These are phyloP conservation scores for Pythium pyrilobum DNA, from an alignment of 352 stramenopile genomes.

Conservation along the genomic window DNA sequence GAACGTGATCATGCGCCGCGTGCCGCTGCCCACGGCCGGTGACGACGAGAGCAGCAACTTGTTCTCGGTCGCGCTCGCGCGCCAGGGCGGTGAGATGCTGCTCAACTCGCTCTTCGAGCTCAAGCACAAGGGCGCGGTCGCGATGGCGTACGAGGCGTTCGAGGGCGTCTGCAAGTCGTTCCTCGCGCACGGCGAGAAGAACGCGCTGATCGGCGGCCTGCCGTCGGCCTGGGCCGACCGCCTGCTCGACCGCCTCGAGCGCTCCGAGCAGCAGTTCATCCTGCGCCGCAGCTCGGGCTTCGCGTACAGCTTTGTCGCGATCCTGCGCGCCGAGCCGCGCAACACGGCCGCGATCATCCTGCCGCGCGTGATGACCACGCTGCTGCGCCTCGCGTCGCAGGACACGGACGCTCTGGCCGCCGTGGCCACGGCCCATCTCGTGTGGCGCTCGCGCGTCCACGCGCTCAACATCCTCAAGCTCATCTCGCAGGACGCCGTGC, in stretches of 20 bases:
- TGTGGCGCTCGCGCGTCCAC: conserved; percentile 78
- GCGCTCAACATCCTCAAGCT: conserved; percentile 89
- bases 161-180: conserved; percentile 83
- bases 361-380: conserved; percentile 59
- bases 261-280: conserved; percentile 83
- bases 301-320: conserved; percentile 84
- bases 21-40: conserved; percentile 31
- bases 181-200: conserved; percentile 53
- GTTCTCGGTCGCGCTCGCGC: conserved; percentile 50
- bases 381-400: conserved; percentile 58
- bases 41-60: conserved; percentile 14
- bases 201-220: conserved; percentile 41
- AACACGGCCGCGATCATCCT: conserved; percentile 75
- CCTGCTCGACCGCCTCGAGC: conserved; percentile 68
- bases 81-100: conserved; percentile 60
- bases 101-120: conserved; percentile 82
- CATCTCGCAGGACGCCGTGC: conserved; percentile 83
- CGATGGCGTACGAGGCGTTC: conserved; percentile 77
- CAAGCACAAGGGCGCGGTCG: conserved; percentile 86
- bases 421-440: conserved; percentile 29
- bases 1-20: conserved; percentile 61
- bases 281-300: conserved; percentile 85
- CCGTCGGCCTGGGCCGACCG: conserved; percentile 72
- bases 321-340: conserved; percentile 81
- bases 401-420: conserved; percentile 45